Evolutionary conservation across 2,329 filamentous ascomycete species (phyloP), one percentile per base, ranked within the genome.

Genomic region (Cercospora janseana): DNA sequence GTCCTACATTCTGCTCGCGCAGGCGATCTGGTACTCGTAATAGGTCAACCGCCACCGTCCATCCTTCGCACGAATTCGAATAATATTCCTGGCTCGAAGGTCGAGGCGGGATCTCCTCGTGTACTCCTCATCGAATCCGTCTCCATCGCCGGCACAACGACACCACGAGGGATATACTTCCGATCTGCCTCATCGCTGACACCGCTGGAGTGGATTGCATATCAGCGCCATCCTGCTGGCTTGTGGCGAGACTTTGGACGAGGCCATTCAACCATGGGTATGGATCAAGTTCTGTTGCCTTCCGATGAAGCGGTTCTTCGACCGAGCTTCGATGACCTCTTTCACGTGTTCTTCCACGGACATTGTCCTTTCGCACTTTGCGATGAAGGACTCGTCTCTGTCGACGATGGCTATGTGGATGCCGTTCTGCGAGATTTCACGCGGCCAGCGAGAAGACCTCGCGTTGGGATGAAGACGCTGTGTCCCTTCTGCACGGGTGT

Each of bases 401-500:
- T 26, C 3, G 23, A 41, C 5, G 28, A 31, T 26, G 37, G 7
- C 8, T 13, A 18, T 12, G 32, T 37, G 9, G 15, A 13, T 12
- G 20, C 9, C 7, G 34, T 48, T n/a, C 15, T 48, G 6, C 18
- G 35, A 24, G 35, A 42, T 13, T 28, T 40, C 10, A 27, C 26
- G 6, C 26, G 31, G 13, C 34, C 37, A 3, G 34, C 45, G 6
- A 20, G 3, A 9, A 24, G 45, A 3, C 16, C 21, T 16, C n/a
- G 23, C 8, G 15, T 10, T 15, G 18, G n/a, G 12, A 15, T 37
- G 23, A 35, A 13, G 7, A 46, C 24, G 12, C 8, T 51, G n/a
- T 51, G 48, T n/a, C 48, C 48, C 3, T 51, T 46, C 23, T 51
- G 48, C 13, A 51, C 40, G 40, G 48, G 48, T 32, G 21, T 6